Evolutionary conservation across 495 filamentous ascomycete species (phyloP), one percentile per base, ranked within the genome.

Genomic region (Hypoxylon fuscum): DNA sequence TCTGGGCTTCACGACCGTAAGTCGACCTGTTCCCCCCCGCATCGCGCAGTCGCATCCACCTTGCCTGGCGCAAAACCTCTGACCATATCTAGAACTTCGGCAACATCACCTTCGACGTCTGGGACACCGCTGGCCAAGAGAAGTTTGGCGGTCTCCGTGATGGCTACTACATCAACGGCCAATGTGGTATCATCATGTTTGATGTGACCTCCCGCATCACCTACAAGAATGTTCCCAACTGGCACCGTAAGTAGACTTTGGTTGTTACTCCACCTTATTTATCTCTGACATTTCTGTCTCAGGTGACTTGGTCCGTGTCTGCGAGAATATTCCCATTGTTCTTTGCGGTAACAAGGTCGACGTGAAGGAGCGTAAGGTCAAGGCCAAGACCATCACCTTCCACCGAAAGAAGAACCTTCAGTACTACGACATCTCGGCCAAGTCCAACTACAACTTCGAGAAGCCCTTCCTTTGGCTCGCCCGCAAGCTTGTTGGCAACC

Each of bases 381-480:
- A 99, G 87, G 96, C 96, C 68, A 99, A 99, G 91, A 96, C 95
- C 71, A 99, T 99, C 83, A 99, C 96, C 63, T 99, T 99, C 91
- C 96, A 99, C 85, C 93, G 96, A 75, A 99, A 99, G 88, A 99
- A 99, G 89, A 98, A 98, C 82, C 87, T 99, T 14, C 96, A 99
- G 79, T 99, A 99, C 87, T 99, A 99, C 85, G 96, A 99, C 64
- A 99, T 99, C 76, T 96, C 92, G 43, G 96, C 96, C 76, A 99
- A 99, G 86, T 97, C 93, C 68, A 99, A 99, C 83, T 99, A 99
- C 84, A 99, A 99, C 89, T 99, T 99, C 82, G 96, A 99, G 89
- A 99, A 99, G 88, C 96, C 96, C 59, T 99, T 99, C 90, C 87
- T 99, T 61, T 99, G 96, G 96, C 89, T 99, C 69, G 96, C 95